Percentiles rank a stretch among this genome's conserved stretches.
phyloP scores from a whole-genome alignment of 2,329 filamentous ascomycete genomes.

The Aspergillus sp. region DNA sequence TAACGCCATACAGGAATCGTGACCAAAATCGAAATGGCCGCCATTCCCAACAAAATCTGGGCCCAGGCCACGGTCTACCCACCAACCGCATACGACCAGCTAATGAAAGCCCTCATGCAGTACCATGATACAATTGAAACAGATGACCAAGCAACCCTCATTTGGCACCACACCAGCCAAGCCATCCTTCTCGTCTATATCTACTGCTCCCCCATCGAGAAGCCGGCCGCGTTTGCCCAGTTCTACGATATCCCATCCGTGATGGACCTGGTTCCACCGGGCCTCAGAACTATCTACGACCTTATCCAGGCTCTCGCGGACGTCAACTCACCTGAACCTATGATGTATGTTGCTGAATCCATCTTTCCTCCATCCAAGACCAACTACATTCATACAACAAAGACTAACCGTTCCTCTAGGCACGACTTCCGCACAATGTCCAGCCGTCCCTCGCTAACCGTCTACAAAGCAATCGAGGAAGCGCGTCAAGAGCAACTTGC shows the following conservation, averaged over 20 bases:
- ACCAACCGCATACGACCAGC: background rate
- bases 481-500: conserved; percentile 1
- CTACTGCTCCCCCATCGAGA: conserved; percentile 10
- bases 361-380: background rate
- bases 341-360: background rate
- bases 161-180: conserved; percentile 10
- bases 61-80: conserved; percentile 12
- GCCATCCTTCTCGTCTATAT: conserved; percentile 8
- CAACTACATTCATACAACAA: too few relatives aligned
- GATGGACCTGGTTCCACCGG: conserved; percentile 4
- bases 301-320: background rate
- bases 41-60: conserved; percentile 17
- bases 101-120: conserved; percentile 12
- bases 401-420: background rate
- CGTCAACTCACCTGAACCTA: background rate
- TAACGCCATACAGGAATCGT: conserved; percentile 12
- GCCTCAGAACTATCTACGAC: conserved; percentile 9
- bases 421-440: conserved; percentile 3
- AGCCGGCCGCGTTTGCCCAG: conserved; percentile 3
- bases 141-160: conserved; percentile 11
- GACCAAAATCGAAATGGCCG: conserved; percentile 17
- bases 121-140: conserved; percentile 14
- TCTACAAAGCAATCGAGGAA: conserved; percentile 7
- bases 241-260: conserved; percentile 10
- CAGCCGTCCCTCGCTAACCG: conserved; percentile 2